phyloP scores from a whole-genome alignment of 129 eudicot species.

The Arctium lappa region DNA sequence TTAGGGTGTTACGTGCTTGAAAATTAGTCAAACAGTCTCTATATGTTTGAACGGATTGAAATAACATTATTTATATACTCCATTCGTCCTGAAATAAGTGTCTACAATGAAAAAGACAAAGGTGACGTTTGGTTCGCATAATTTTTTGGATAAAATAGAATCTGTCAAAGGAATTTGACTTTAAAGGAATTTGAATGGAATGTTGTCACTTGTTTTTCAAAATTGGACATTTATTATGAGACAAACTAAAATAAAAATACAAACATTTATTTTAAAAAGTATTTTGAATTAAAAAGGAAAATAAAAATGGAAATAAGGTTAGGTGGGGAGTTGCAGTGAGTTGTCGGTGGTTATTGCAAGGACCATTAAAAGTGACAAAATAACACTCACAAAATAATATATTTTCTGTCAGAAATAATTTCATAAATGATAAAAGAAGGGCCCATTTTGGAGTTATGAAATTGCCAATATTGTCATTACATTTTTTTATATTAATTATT shows the following conservation, averaged over 20 bases:
- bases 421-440: background rate
- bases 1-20: no score
- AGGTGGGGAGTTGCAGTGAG: conserved; percentile 11
- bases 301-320: background rate
- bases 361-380: conserved; percentile 23
- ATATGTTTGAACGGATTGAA: background rate
- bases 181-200: no score
- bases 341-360: conserved; percentile 9
- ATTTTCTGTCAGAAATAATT: conserved; percentile 24
- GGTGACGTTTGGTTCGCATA: no score
- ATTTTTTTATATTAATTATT: background rate
- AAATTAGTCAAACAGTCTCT: no score
- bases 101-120: no score
- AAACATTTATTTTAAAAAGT: no score
- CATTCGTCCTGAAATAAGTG: no score
- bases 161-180: no score
- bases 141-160: no score
- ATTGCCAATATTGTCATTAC: background rate
- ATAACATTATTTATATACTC: background rate
- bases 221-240: no score
- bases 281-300: background rate
- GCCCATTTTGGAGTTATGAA: conserved; percentile 3
- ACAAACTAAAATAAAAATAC: no score
- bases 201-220: no score
- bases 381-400: conserved; percentile 17